Evolutionary conservation across 768 basidiomycete species (phyloP).

Genomic region (Cystoderma amianthinum): DNA sequence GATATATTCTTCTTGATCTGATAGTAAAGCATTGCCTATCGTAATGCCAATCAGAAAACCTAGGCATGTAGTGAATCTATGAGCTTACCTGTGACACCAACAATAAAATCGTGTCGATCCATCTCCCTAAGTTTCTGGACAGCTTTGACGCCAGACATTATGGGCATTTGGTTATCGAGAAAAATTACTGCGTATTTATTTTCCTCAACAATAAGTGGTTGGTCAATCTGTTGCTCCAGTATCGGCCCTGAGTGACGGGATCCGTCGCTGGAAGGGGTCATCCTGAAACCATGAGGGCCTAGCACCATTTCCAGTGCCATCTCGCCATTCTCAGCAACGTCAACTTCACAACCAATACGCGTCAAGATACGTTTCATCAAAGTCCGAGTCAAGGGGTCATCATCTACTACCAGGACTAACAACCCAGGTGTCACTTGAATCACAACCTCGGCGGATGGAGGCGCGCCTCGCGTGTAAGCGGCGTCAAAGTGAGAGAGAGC

Average conservation of each 20-base stretch:
- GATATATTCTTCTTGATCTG: slow-evolving; percentile 72
- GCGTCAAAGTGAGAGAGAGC: slow-evolving; percentile 31
- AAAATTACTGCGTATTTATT: slow-evolving; percentile 41
- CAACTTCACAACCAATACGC: slow-evolving; percentile 74
- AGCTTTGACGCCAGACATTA: slow-evolving; percentile 68
- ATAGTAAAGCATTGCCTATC: slow-evolving; percentile 45
- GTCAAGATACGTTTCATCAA: slow-evolving; percentile 76
- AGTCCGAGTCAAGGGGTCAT: slow-evolving; percentile 73
- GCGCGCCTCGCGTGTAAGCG: slow-evolving; percentile 27
- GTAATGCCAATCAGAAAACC: slow-evolving; percentile 1
- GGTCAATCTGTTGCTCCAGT: slow-evolving; percentile 22
- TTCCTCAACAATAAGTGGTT: slow-evolving; percentile 16
- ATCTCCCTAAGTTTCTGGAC: slow-evolving; percentile 58
- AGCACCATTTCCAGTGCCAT: slow-evolving; percentile 69
- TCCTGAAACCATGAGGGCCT: slow-evolving; percentile 18
- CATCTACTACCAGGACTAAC: slow-evolving; percentile 75
- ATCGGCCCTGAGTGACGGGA: slow-evolving; percentile 27
- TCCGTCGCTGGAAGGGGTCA: slow-evolving; percentile 32
- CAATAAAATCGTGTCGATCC: slow-evolving; percentile 71
- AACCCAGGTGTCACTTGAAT: slow-evolving; percentile 43
- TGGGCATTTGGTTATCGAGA: slow-evolving; percentile 77
- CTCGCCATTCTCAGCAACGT: slow-evolving; percentile 80
- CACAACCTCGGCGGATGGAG: slow-evolving; percentile 26
- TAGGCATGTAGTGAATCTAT: no score
- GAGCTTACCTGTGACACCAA: slow-evolving; percentile 73